phyloP scores from a whole-genome alignment of 1,284 basidiomycete genomes.

The Sanghuangporus baumii region DNA sequence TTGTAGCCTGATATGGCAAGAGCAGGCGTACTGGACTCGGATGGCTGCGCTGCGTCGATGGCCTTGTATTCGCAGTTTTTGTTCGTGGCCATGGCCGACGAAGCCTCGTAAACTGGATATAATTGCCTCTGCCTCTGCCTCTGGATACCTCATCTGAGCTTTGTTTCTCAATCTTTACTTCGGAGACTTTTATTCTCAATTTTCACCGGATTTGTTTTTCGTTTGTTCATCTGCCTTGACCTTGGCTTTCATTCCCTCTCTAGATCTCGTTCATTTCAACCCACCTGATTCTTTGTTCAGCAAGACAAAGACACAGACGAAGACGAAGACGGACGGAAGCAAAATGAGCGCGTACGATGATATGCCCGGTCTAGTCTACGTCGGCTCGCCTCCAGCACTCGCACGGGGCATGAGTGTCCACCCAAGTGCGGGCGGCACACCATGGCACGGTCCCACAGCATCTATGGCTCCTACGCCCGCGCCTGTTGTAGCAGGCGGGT shows the following conservation, averaged over 20 bases:
- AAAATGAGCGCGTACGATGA: not conserved
- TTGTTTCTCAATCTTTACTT: no score
- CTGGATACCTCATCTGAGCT: no score
- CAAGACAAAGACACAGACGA: not conserved
- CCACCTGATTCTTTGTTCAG: not conserved
- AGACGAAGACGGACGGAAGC: not conserved
- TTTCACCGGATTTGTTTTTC: not conserved
- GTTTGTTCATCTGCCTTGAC: not conserved
- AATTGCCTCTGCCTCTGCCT: not conserved
- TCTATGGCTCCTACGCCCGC: not conserved
- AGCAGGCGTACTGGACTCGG: not conserved
- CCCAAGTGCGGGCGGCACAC: not conserved
- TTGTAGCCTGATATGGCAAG: not conserved
- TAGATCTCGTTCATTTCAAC: not conserved
- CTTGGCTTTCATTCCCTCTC: not conserved
- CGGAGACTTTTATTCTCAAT: not conserved
- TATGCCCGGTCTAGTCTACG: not conserved
- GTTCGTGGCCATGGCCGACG: not conserved
- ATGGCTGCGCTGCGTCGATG: not conserved
- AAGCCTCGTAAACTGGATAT: not conserved
- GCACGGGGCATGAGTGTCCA: not conserved
- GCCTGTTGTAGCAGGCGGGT: conserved; percentile 8
- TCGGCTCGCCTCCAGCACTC: not conserved
- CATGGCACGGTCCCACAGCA: not conserved
- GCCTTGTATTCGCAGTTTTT: not conserved